Conservation (phyloP, 805 yeast species). For the Jamesozyma lodderae region DNA sequence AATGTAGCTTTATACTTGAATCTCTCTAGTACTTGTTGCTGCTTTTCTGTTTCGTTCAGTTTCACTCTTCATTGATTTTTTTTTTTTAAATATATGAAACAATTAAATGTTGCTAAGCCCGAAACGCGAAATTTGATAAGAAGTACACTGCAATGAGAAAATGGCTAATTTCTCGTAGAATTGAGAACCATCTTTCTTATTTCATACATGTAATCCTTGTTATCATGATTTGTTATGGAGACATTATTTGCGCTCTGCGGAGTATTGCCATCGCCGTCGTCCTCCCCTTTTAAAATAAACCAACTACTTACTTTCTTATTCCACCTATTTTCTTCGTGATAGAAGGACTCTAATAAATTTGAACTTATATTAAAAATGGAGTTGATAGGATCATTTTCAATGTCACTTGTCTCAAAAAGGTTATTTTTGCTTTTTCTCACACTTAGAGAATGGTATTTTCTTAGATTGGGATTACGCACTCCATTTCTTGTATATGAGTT, state of each 20-base stretch:
- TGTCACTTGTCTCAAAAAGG: neutral
- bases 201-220: conserved; percentile 27
- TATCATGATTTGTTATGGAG: conserved; percentile 12
- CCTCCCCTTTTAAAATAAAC: conserved; percentile 17
- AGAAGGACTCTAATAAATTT: conserved; percentile 21
- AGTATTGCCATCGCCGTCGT: conserved; percentile 5
- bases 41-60: neutral
- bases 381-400: neutral
- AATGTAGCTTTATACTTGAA: no score
- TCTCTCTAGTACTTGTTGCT: no score
- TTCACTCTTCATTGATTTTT: neutral
- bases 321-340: conserved; percentile 31
- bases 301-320: conserved; percentile 25
- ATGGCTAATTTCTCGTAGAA: conserved; percentile 20
- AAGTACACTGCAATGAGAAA: no score
- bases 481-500: neutral
- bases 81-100: neutral
- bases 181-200: conserved; percentile 30
- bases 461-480: conserved; percentile 2
- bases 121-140: neutral
- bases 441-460: conserved; percentile 17
- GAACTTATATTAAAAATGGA: conserved; percentile 15
- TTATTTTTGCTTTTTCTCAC: conserved; percentile 1
- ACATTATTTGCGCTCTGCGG: conserved; percentile 7
- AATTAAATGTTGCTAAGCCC: neutral